Conservation (phyloP, 23 red algal species). For the Cyanidioschyzon merolae region DNA sequence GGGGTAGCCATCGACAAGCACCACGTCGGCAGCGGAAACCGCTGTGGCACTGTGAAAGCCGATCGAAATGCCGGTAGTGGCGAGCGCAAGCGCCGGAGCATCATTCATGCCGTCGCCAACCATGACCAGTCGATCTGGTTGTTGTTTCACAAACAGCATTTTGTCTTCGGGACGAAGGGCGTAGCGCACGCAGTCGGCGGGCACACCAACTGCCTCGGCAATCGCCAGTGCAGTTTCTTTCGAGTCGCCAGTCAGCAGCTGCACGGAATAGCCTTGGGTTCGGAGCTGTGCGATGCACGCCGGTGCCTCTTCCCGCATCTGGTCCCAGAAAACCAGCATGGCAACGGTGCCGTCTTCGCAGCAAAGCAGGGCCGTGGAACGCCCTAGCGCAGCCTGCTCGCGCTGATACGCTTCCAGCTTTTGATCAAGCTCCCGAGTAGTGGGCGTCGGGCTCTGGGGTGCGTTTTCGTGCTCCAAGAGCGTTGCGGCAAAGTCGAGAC, state of each 20-base stretch:
- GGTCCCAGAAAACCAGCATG: constrained; percentile 46
- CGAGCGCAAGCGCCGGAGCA: constrained; percentile 58
- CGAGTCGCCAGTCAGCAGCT: constrained; percentile 65
- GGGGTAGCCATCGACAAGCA: constrained; percentile 41
- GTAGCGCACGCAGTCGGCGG: constrained; percentile 31
- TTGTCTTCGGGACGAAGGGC: constrained; percentile 55
- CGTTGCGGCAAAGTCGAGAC: background rate
- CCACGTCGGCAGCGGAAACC: constrained; percentile 60
- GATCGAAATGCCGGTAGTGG: constrained; percentile 48
- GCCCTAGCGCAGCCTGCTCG: background rate
- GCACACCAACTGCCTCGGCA: constrained; percentile 21
- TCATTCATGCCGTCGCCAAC: constrained; percentile 96
- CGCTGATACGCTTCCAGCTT: background rate
- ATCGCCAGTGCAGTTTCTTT: constrained; percentile 34
- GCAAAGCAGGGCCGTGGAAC: constrained; percentile 10
- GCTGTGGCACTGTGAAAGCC: constrained; percentile 53
- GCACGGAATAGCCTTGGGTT: constrained; percentile 22
- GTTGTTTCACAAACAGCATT: constrained; percentile 35
- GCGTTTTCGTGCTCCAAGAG: background rate
- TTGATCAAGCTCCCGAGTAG: background rate
- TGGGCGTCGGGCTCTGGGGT: background rate
- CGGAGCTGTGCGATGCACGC: constrained; percentile 25
- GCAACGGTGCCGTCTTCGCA: constrained; percentile 10
- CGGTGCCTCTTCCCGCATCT: constrained; percentile 34
- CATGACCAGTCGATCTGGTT: constrained; percentile 26